Percentiles rank a stretch among this genome's conserved stretches.
These are phyloP conservation scores for Paulownia fortunei DNA, from an alignment of 257 asterid species.

Conservation along the genomic window DNA sequence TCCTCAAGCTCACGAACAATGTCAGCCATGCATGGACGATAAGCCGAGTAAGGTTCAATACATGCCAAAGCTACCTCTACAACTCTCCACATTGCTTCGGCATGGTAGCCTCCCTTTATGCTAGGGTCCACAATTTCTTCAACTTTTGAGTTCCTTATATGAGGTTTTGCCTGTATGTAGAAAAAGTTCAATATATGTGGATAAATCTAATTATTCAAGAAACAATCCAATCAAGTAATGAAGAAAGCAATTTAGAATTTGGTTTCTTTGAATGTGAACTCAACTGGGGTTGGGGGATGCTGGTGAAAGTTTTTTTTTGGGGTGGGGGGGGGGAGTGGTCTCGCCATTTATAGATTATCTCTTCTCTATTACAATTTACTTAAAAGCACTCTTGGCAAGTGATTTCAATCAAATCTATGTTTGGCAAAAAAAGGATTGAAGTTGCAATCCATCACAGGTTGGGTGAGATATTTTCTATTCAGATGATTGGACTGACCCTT, in stretches of 20 bases:
- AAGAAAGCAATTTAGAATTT: background rate
- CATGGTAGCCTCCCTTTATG: slow-evolving; percentile 54
- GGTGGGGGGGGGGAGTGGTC: background rate
- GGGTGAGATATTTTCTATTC: background rate
- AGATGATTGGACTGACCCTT: background rate
- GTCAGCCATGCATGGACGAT: slow-evolving; percentile 84
- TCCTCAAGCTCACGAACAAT: slow-evolving; percentile 93
- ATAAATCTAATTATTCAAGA: background rate
- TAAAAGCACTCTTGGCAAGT: background rate
- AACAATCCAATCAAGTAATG: background rate
- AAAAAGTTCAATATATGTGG: slow-evolving; percentile 1
- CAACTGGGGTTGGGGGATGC: background rate
- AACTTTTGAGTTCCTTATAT: slow-evolving; percentile 69
- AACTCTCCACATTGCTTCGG: slow-evolving; percentile 58
- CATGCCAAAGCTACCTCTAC: slow-evolving; percentile 91
- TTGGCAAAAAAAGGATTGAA: background rate
- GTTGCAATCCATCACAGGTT: background rate
- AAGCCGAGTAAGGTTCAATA: slow-evolving; percentile 79
- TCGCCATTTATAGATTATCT: background rate
- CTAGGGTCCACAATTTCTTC: slow-evolving; percentile 62
- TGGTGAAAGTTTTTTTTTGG: background rate
- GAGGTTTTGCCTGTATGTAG: slow-evolving; percentile 68
- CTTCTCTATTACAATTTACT: background rate
- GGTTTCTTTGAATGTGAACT: background rate
- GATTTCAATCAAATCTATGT: background rate